These are phyloP conservation scores for Dalbergia oliveri DNA, from an alignment of 306 rosid genomes.

Conservation along the genomic window DNA sequence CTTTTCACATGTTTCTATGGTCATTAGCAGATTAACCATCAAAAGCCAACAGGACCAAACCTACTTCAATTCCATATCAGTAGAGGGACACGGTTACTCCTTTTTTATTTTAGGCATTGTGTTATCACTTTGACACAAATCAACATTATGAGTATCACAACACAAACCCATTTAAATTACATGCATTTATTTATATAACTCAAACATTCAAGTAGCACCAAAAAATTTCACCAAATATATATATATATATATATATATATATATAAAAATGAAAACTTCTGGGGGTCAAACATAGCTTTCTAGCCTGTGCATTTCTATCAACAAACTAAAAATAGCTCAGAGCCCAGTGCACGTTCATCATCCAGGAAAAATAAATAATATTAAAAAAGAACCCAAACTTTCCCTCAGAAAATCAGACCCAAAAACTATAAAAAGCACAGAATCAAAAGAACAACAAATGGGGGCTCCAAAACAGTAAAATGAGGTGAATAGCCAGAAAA, in stretches of 20 bases:
- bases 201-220: no score
- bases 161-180: no score
- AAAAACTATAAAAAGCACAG: background rate
- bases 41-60: conserved; percentile 13
- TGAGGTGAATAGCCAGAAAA: background rate
- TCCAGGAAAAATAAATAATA: background rate
- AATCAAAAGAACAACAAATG: background rate
- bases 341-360: conserved; percentile 48
- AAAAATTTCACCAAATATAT: background rate
- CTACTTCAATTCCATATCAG: background rate
- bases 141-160: no score
- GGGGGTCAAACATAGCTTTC: background rate
- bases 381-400: background rate
- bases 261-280: no score
- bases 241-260: no score
- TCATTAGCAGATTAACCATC: background rate
- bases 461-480: background rate
- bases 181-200: no score
- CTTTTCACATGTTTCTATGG: background rate
- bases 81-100: no score
- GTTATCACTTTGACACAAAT: no score
- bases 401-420: background rate
- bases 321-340: conserved; percentile 30
- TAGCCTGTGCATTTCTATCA: conserved; percentile 42
- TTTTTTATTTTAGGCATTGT: no score